Base-by-base conservation (phyloP, 371 early-diverging fungal species). In the Apophysomyces variabilis region DNA sequence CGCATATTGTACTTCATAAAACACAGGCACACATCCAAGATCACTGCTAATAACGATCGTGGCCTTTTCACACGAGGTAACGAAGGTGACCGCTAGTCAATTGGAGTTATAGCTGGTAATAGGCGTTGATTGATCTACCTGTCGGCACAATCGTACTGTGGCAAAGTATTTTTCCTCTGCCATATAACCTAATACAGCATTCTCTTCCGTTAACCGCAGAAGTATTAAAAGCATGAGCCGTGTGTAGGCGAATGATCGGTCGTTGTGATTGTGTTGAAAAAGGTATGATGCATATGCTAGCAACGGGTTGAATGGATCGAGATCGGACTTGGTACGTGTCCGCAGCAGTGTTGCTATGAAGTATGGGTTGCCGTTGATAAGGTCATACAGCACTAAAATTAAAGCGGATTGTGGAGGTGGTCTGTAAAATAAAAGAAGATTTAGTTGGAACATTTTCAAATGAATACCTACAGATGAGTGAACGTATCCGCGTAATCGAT, bases 1-100 rank as follows among this genome's bases (percentile, higher is more conserved):
- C 79, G 74, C 67, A 85, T 76, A 54, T 83, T 85, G 66, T 85
- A 83, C 54, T 81, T 82, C n/a, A 85, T 56, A 57, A 81, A 85
- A n/a, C 79, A 68, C 0, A 85, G 58, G 21, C 81, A 61, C 11
- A 73, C 76, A 62, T 87, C 87, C 43, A 87, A 45, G 9, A 79
- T 41, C 1, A 67, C 71, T 39, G 78, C 78, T 11, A 79, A 80
- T 16, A 84, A 45, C 0, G 83, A 75, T 14, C 80, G 65, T 6
- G 75, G 67, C n/a, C 72, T 73, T 32, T 82, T 81, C 5, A 71
- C 65, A n/a, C 67, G 70, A n/a, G 87, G 84, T 4, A 87, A 38
- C 0, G 79, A 73, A 7, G 85, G 85, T 4, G 77, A 78, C 38
- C 84, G 71, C 69, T 86, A 66, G n/a, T 38, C 6, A 32, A 12